These are phyloP conservation scores for Arbutus unedo DNA, from an alignment of 148 eudicot species.

Conservation along the genomic window DNA sequence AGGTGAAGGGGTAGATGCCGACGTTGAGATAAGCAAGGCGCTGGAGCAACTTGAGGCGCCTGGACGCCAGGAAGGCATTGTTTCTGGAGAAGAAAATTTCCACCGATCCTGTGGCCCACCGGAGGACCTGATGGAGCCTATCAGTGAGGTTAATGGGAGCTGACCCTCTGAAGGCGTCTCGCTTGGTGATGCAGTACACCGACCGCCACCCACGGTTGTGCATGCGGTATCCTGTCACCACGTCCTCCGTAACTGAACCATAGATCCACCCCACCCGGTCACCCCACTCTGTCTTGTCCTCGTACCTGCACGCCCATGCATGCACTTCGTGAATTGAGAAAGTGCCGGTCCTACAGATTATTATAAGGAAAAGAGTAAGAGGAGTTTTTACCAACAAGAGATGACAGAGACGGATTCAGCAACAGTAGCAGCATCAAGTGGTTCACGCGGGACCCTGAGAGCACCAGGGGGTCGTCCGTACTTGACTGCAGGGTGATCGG, in stretches of 20 bases:
- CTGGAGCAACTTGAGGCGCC: constrained; percentile 50
- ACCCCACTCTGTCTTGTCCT: constrained; percentile 98
- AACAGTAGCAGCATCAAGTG: constrained; percentile 74
- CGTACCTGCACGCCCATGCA: constrained; percentile 45
- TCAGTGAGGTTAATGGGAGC: constrained; percentile 93
- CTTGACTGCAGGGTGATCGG: constrained; percentile 88
- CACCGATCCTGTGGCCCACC: constrained; percentile 96
- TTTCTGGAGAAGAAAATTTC: constrained; percentile 91
- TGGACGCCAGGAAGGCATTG: constrained; percentile 62
- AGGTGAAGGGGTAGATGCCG: constrained; percentile 87
- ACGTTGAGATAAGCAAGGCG: constrained; percentile 89
- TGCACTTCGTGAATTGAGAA: neutral
- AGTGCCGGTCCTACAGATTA: no score
- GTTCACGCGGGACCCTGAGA: constrained; percentile 66
- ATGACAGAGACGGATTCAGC: constrained; percentile 94
- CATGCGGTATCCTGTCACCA: constrained; percentile 91
- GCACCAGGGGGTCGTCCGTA: constrained; percentile 88
- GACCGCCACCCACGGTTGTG: constrained; percentile 98
- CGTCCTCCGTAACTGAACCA: constrained; percentile 94
- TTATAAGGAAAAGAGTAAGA: neutral
- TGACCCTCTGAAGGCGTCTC: constrained; percentile 85
- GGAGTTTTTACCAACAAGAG: constrained; percentile 74
- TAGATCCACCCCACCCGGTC: constrained; percentile 96
- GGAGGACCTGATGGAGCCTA: constrained; percentile 88
- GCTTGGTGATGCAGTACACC: constrained; percentile 79